Conservation (phyloP, 768 basidiomycete genomes). For the Chlorophyllum brunneum region DNA sequence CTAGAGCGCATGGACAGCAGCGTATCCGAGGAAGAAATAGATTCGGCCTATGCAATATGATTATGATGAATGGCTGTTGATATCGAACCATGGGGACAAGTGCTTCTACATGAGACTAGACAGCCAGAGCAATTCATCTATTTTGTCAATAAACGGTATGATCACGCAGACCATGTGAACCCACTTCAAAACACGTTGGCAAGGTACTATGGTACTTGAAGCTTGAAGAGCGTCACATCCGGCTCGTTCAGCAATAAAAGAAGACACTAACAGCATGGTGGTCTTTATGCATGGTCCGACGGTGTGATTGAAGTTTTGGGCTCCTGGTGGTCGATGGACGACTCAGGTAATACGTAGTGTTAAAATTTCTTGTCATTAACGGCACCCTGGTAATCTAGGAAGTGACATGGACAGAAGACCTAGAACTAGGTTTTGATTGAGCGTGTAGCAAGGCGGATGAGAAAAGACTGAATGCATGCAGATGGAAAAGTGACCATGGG, state of each 20-base stretch:
- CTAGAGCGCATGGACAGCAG: not conserved
- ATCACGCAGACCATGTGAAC: constrained; percentile 1
- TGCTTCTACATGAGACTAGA: not conserved
- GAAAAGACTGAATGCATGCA: not conserved
- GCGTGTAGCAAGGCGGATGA: not conserved
- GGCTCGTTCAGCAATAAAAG: too few relatives aligned
- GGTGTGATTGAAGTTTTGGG: too few relatives aligned
- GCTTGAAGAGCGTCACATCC: too few relatives aligned
- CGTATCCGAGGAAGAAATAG: not conserved
- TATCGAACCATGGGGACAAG: not conserved
- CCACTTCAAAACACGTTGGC: not conserved
- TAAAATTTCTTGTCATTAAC: not conserved
- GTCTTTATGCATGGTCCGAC: too few relatives aligned
- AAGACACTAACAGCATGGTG: too few relatives aligned
- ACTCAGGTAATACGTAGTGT: too few relatives aligned
- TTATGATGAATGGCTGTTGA: not conserved
- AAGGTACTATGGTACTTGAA: too few relatives aligned
- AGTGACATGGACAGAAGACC: not conserved
- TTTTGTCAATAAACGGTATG: not conserved
- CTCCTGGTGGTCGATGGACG: too few relatives aligned
- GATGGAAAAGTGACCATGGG: not conserved
- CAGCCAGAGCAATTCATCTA: not conserved
- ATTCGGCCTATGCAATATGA: not conserved
- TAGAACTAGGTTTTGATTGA: not conserved
- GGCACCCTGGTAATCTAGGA: not conserved